Evolutionary conservation across 164 flowering plant species (phyloP).

Genomic region (Hamamelis virginiana): DNA sequence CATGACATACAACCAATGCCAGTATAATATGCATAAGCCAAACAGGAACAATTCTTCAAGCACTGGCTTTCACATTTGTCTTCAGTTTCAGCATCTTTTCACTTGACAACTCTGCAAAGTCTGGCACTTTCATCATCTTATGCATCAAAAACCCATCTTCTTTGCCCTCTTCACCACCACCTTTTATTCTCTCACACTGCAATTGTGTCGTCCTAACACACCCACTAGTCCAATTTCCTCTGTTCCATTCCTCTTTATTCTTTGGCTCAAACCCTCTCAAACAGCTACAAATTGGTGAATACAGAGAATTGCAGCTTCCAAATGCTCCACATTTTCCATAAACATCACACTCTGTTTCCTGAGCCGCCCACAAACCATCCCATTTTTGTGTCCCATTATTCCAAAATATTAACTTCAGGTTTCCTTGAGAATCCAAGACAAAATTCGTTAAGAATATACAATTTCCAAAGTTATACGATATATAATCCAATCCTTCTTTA

Average conservation of each 20-base stretch:
- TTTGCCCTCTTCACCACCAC: constrained; percentile 5
- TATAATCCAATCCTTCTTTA: too few relatives aligned
- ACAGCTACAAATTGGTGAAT: constrained; percentile 33
- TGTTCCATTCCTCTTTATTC: constrained; percentile 21
- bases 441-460: background rate
- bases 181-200: constrained; percentile 10
- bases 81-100: too few relatives aligned
- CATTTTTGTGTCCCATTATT: constrained; percentile 1
- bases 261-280: constrained; percentile 34
- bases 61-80: constrained; percentile 21
- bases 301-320: constrained; percentile 22
- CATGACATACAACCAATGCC: constrained; percentile 39
- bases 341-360: too few relatives aligned
- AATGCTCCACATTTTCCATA: constrained; percentile 29
- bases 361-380: too few relatives aligned
- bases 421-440: constrained; percentile 8
- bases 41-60: constrained; percentile 33
- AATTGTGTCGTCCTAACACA: constrained; percentile 24
- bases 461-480: too few relatives aligned
- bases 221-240: constrained; percentile 25
- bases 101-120: constrained; percentile 3
- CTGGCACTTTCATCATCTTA: constrained; percentile 27
- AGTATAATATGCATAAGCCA: constrained; percentile 28
- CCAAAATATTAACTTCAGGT: background rate
- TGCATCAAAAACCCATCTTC: constrained; percentile 35